Base-by-base conservation (phyloP, 345 rosid genomes). In the Carallia brachiata region DNA sequence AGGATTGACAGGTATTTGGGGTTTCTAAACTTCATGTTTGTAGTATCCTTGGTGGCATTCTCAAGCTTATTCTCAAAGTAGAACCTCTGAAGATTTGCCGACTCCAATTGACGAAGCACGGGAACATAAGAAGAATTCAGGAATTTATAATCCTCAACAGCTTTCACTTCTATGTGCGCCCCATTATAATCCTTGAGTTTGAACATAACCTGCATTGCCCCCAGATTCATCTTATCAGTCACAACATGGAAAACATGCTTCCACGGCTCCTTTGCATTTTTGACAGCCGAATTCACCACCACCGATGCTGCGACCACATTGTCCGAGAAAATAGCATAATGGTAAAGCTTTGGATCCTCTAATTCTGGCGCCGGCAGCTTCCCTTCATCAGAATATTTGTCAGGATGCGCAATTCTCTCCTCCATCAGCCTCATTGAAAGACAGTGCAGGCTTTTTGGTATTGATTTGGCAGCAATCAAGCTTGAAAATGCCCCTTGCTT, bases 161-260 rank as follows among this genome's bases (percentile, higher is more conserved):
- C 99, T 80, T 94, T 94, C 66, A 94, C 99, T 81, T 94, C 96
- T 0, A 94, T 78, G 67, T 92, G 99, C 3, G 97, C 97, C 18
- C 97, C 97, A 27, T 89, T 94, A 70, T 90, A 94, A 36, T 90
- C 92, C 81, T 94, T 94, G 64, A 91, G 79, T 76, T 85, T 92
- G 72, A 94, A 94, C 97, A 94, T 90, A 63, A 94, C 97, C 86
- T 94, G 99, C 99, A 94, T 94, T 13, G 97, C 97, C 59, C 97
- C 97, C 0, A 94, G 97, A 77, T 94, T 92, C 99, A 94, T 94
- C 85, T 94, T 94, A 81, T 94, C 99, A 0, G 99, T 94, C 75
- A 94, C 98, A 28, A 90, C 99, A 63, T 94, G 99, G 54, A 94
- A 94, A 19, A 92, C 97, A 52, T 94, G 99, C 52, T 87, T 90